Conservation (phyloP, 1,284 basidiomycete genomes). For the Kalmanozyma brasiliensis region DNA sequence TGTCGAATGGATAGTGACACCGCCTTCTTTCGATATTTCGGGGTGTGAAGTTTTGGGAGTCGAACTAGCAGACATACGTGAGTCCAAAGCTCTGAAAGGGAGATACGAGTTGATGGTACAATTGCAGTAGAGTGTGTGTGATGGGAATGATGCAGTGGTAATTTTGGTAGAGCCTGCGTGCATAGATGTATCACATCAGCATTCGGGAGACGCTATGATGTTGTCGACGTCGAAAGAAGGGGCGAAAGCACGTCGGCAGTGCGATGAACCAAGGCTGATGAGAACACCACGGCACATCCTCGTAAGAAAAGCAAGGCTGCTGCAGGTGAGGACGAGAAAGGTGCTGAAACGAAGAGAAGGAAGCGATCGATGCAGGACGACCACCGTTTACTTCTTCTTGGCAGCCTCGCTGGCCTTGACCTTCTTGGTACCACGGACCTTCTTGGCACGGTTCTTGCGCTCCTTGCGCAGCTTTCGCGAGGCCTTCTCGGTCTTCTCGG, state of each 20-base stretch:
- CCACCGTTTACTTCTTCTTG: slow-evolving; percentile 62
- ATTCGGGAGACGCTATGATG: slow-evolving; percentile 15
- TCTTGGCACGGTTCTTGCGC: slow-evolving; percentile 98
- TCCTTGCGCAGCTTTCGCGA: slow-evolving; percentile 99
- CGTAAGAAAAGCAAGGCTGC: slow-evolving; percentile 13
- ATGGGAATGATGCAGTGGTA: slow-evolving; percentile 19
- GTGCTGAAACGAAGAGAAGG: slow-evolving; percentile 9
- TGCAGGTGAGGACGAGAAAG: slow-evolving; percentile 7
- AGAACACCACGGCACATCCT: slow-evolving; percentile 8
- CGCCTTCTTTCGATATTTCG: slow-evolving; percentile 54
- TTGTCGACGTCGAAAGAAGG: slow-evolving; percentile 49
- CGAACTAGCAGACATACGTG: slow-evolving; percentile 7
- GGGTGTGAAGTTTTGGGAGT: slow-evolving; percentile 19
- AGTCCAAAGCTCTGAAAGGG: slow-evolving; percentile 2
- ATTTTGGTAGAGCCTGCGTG: slow-evolving; percentile 7
- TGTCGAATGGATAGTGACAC: slow-evolving; percentile 18
- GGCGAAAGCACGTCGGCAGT: slow-evolving; percentile 45
- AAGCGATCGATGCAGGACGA: neutral
- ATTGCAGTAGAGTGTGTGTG: slow-evolving; percentile 26
- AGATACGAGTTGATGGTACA: slow-evolving; percentile 46
- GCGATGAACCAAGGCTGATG: slow-evolving; percentile 7
- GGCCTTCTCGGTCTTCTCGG: slow-evolving; percentile 85
- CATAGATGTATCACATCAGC: slow-evolving; percentile 5
- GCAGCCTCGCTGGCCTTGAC: slow-evolving; percentile 54
- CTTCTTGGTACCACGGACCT: slow-evolving; percentile 79